Evolutionary conservation across 805 yeast genomes (phyloP), one percentile per base, ranked within the genome.

Genomic region (Cyberlindnera xishuangbannaensis): DNA sequence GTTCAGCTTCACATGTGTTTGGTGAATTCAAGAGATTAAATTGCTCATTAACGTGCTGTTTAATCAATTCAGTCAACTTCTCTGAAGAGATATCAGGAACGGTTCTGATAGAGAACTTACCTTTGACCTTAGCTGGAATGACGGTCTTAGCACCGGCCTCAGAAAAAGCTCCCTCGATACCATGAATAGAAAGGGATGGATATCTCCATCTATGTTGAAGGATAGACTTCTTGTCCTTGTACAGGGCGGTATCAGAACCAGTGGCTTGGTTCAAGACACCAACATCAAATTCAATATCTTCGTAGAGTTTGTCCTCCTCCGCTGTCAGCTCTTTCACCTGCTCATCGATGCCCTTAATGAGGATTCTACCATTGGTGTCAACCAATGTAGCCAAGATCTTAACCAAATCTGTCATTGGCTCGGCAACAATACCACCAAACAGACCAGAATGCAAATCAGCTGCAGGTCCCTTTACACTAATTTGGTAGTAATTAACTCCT

Each of bases 201-300:
- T 71, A 87, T 71, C 99, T 82, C 99, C 99, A 92, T 73, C 98
- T 79, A 62, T 88, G 97, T 83, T 87, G 90, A 52, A 92, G 73
- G 39, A 95, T 87, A 39, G 79, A 81, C 64, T 86, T 78, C 63
- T 86, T 84, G 58, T 72, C 71, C 43, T 76, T 69, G 65, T 79
- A 80, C 40, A 88, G 69, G 23, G 87, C 76, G 28, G 96, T 87
- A 44, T 85, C 58, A 7, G 96, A 80, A 32, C 97, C 97, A 14
- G 90, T 69, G 30, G 97, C 95, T 15, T 74, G 77, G 56, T 88
- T 83, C 58, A 92, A 74, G 48, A 88, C 97, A 24, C 72, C 78
- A 34, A 88, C 73, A 30, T 80, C 76, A 56, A 82, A 92, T 55
- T 87, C 95, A 58, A 92, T 88, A 35, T 71, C 71, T 39, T 90